Percentiles rank a stretch among this genome's conserved stretches.
Conservation (phyloP, 805 yeast species). For the Zygoascus flipseniorum region DNA sequence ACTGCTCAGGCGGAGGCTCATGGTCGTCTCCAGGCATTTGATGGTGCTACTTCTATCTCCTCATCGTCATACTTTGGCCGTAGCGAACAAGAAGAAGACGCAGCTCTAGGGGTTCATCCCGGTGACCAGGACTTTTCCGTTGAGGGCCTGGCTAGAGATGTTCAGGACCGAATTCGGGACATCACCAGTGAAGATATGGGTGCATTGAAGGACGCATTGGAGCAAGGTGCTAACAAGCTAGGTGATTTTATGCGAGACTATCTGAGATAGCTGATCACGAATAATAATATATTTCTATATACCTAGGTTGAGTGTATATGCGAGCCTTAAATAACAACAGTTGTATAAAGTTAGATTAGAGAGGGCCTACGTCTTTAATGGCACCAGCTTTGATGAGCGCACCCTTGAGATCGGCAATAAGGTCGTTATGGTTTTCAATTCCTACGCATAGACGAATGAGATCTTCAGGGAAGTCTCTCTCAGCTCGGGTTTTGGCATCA, state of each 20-base stretch:
- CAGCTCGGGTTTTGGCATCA: slow-evolving; percentile 76
- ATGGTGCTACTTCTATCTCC: slow-evolving; percentile 84
- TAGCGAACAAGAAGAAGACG: slow-evolving; percentile 43
- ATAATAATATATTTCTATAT: not conserved
- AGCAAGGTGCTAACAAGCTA: slow-evolving; percentile 85
- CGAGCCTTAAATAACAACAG: not conserved
- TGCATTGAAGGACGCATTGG: slow-evolving; percentile 82
- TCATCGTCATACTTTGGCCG: slow-evolving; percentile 91
- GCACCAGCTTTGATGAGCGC: slow-evolving; percentile 40
- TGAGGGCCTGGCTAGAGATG: slow-evolving; percentile 50
- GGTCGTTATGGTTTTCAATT: slow-evolving; percentile 73
- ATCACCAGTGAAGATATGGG: slow-evolving; percentile 85
- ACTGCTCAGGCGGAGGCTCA: slow-evolving; percentile 71
- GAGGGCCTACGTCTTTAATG: slow-evolving; percentile 1
- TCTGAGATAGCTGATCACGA: slow-evolving; percentile 34
- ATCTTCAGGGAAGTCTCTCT: slow-evolving; percentile 89
- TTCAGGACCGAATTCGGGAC: slow-evolving; percentile 60
- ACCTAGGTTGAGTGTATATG: not conserved
- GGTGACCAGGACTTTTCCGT: slow-evolving; percentile 32
- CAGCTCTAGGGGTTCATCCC: slow-evolving; percentile 20
- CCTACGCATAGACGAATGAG: slow-evolving; percentile 85
- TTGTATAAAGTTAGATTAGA: too few species aligned
- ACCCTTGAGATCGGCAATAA: slow-evolving; percentile 67
- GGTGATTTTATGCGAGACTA: slow-evolving; percentile 83
- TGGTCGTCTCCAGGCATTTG: slow-evolving; percentile 69